These are phyloP conservation scores for Dactylonectria estremocensis DNA, from an alignment of 2,329 filamentous ascomycete genomes.

Conservation along the genomic window DNA sequence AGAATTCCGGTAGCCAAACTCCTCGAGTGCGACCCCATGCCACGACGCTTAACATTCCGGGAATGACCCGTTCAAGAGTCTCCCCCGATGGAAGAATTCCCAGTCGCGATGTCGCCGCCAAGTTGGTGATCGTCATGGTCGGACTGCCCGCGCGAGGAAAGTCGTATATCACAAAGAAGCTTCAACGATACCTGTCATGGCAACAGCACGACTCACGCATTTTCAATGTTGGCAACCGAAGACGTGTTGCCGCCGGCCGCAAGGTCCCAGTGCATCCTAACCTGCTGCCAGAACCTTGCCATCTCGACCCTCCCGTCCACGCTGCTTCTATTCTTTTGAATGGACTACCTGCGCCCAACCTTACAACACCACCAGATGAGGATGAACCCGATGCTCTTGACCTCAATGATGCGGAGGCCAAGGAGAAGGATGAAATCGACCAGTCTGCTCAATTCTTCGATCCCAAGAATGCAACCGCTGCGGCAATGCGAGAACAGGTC, in stretches of 20 bases:
- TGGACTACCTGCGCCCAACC: conserved; percentile 59
- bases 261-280: conserved; percentile 55
- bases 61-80: conserved; percentile 93
- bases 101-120: conserved; percentile 93
- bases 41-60: conserved; percentile 96
- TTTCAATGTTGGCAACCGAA: conserved; percentile 96
- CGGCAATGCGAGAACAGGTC: conserved; percentile 89
- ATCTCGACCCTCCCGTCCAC: conserved; percentile 63
- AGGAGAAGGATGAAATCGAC: conserved; percentile 72
- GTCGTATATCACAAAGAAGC: conserved; percentile 99
- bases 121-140: conserved; percentile 98
- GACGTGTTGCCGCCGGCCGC: conserved; percentile 82
- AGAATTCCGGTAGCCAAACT: conserved; percentile 83
- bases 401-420: conserved; percentile 48
- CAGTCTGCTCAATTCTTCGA: conserved; percentile 97
- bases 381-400: conserved; percentile 58
- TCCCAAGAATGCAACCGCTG: conserved; percentile 85
- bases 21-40: conserved; percentile 86
- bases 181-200: conserved; percentile 96
- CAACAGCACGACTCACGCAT: conserved; percentile 96
- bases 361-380: conserved; percentile 45
- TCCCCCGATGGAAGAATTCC: conserved; percentile 97
- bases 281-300: conserved; percentile 53
- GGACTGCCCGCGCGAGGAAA: conserved; percentile 95
- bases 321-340: conserved; percentile 73